A percentile compares a stretch with the other conserved stretches of the same genome.
phyloP scores from a whole-genome alignment of 352 stramenopile species.

The Globisporangium abappressorium region DNA sequence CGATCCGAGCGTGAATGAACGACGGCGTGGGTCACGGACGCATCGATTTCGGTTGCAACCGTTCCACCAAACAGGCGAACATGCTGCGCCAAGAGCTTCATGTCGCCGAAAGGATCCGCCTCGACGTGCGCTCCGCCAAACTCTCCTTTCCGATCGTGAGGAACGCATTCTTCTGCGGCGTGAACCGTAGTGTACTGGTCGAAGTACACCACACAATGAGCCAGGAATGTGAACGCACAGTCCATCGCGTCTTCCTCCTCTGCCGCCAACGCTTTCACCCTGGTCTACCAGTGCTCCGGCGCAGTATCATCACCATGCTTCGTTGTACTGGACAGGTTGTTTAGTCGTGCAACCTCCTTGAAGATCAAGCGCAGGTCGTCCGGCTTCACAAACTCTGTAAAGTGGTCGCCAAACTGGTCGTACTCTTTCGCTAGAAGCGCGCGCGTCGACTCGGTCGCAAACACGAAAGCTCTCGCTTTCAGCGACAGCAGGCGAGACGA shows the following conservation, averaged over 20 bases:
- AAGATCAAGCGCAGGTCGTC: conserved; percentile 56
- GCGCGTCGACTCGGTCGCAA: conserved; percentile 56
- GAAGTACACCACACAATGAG: conserved; percentile 73
- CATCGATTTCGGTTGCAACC: conserved; percentile 35
- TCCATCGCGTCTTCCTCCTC: conserved; percentile 76
- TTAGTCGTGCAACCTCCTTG: conserved; percentile 27
- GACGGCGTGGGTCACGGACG: conserved; percentile 64
- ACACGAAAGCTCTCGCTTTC: conserved; percentile 68
- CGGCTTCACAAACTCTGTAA: conserved; percentile 46
- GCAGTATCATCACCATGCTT: not conserved
- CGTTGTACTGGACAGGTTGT: not conserved
- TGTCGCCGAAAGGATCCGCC: conserved; percentile 24
- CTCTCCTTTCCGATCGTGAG: not conserved
- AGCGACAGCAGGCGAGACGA: conserved; percentile 30
- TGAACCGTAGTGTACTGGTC: conserved; percentile 33
- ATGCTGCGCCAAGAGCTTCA: conserved; percentile 60
- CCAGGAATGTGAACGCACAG: conserved; percentile 60
- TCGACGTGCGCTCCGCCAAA: conserved; percentile 12
- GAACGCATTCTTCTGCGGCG: not conserved
- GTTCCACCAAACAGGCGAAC: conserved; percentile 54
- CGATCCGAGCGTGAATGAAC: conserved; percentile 25
- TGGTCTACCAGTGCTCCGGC: conserved; percentile 47
- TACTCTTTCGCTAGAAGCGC: conserved; percentile 62
- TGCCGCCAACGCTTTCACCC: conserved; percentile 33
- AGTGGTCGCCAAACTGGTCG: conserved; percentile 72